Evolutionary conservation across 75 land plant genomes (phyloP).

Genomic region (Sequoia sempervirens): DNA sequence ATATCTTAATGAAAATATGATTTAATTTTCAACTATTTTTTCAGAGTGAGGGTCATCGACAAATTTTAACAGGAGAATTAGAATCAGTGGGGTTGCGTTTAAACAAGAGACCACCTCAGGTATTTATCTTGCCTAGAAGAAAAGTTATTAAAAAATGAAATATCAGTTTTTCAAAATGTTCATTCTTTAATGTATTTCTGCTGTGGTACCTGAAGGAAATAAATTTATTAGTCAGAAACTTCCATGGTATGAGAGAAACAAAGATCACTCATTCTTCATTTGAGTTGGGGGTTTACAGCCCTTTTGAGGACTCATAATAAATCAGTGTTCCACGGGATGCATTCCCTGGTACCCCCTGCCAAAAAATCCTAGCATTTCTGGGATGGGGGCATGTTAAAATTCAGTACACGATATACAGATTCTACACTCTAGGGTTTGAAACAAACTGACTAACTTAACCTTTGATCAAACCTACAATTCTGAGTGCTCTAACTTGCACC

Average conservation of each 20-base stretch:
- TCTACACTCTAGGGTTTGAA: too few species aligned
- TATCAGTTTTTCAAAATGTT: neutral
- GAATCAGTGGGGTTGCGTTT: conserved; percentile 98
- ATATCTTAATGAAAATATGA: neutral
- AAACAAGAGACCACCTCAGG: conserved; percentile 97
- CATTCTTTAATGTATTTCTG: neutral
- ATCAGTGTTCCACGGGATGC: neutral
- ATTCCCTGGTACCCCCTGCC: too few species aligned
- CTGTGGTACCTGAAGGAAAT: neutral
- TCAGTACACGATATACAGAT: too few species aligned
- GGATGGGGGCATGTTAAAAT: too few species aligned
- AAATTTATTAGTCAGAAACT: neutral
- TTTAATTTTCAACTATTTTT: neutral
- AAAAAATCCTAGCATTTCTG: too few species aligned
- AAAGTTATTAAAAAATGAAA: neutral
- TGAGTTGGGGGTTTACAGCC: neutral
- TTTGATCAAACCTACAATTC: too few species aligned
- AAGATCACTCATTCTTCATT: neutral
- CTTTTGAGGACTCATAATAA: neutral
- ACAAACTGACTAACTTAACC: too few species aligned
- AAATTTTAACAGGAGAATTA: conserved; percentile 87
- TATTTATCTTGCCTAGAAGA: conserved; percentile 11
- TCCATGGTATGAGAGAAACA: neutral
- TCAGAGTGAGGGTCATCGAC: conserved; percentile 99
- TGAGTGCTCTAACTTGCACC: too few species aligned